Evolutionary conservation across 768 basidiomycete genomes (phyloP).

Genomic region (Trametes villosa): DNA sequence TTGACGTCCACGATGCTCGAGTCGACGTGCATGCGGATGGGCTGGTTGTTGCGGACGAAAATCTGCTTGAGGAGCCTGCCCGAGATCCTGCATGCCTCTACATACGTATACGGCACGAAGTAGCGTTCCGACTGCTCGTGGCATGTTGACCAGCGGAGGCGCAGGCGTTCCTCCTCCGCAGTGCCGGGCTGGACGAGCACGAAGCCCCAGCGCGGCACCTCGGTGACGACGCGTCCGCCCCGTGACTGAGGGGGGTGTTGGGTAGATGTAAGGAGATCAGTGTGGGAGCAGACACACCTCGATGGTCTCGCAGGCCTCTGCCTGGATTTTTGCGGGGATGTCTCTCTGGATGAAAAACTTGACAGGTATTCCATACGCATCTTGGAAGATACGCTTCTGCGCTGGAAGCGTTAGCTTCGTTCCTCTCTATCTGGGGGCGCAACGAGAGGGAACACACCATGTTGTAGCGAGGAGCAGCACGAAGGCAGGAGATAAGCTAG

Average conservation of each 20-base stretch:
- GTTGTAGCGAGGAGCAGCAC: neutral
- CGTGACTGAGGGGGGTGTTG: conserved; percentile 50
- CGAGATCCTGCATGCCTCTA: conserved; percentile 84
- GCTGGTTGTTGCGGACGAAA: conserved; percentile 64
- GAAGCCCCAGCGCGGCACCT: conserved; percentile 78
- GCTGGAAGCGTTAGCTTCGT: conserved; percentile 4
- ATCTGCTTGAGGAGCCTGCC: conserved; percentile 77
- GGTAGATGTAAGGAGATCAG: neutral
- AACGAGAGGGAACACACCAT: conserved; percentile 20
- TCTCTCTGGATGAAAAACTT: conserved; percentile 89
- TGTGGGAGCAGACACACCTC: conserved; percentile 47
- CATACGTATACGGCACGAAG: conserved; percentile 81
- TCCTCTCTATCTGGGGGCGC: neutral
- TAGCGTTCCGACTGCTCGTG: conserved; percentile 72
- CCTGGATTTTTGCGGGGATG: conserved; percentile 65
- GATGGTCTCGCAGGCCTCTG: conserved; percentile 74
- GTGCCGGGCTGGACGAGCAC: conserved; percentile 72
- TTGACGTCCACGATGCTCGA: conserved; percentile 80
- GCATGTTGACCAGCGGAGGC: conserved; percentile 72
- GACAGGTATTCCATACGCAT: conserved; percentile 63
- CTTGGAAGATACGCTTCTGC: conserved; percentile 72
- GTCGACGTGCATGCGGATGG: conserved; percentile 81
- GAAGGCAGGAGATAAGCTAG: conserved; percentile 27
- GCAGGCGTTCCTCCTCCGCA: conserved; percentile 73
- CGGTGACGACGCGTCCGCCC: conserved; percentile 77